These are phyloP conservation scores for Posidonia oceanica DNA, from an alignment of 116 monocot species.

Conservation along the genomic window DNA sequence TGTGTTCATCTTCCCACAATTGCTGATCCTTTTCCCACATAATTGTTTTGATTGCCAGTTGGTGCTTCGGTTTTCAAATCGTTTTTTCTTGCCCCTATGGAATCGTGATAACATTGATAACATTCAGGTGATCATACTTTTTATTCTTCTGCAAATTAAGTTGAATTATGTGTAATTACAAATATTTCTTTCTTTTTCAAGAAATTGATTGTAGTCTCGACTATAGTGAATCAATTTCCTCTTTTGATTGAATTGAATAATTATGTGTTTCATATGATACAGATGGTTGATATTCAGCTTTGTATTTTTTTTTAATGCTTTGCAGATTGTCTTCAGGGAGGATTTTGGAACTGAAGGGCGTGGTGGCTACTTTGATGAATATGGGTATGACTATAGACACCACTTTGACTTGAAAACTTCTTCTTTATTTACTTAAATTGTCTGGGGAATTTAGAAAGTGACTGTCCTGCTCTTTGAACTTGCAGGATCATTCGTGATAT, in stretches of 20 bases:
- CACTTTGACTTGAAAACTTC: neutral
- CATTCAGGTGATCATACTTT: constrained; percentile 44
- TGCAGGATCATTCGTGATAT: constrained; percentile 98
- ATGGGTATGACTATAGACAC: constrained; percentile 49
- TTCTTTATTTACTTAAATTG: too few species aligned
- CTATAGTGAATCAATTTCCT: too few species aligned
- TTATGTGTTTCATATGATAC: neutral
- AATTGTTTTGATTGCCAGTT: constrained; percentile 28
- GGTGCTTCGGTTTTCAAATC: constrained; percentile 97
- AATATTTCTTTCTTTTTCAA: neutral
- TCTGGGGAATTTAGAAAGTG: neutral
- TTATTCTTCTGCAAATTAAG: neutral
- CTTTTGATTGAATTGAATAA: neutral
- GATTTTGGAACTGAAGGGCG: constrained; percentile 98
- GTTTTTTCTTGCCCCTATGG: constrained; percentile 91
- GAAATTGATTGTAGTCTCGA: neutral
- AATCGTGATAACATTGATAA: constrained; percentile 94
- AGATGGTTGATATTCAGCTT: neutral
- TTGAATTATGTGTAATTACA: neutral
- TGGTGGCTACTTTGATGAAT: constrained; percentile 98
- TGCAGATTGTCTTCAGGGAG: constrained; percentile 95
- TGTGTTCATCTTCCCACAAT: neutral
- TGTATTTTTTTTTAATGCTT: neutral
- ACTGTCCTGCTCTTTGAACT: neutral
- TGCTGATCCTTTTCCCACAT: neutral